These are phyloP conservation scores for Apiotrichum brassicae DNA, from an alignment of 1,284 basidiomycete genomes.

Conservation along the genomic window DNA sequence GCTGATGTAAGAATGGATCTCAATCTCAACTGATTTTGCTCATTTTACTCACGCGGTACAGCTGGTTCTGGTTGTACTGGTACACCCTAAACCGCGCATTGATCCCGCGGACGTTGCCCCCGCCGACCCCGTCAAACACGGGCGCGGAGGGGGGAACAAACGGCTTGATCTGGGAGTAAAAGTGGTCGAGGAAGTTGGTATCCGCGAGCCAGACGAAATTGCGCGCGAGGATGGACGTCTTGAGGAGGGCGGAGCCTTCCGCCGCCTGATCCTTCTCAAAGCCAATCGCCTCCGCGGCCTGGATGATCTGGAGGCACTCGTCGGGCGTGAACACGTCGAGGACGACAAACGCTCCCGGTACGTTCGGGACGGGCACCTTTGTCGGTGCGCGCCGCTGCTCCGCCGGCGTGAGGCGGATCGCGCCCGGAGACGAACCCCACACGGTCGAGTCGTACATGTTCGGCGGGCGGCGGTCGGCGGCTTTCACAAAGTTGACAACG, in stretches of 20 bases:
- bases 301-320: slow-evolving; percentile 51
- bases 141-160: slow-evolving; percentile 45
- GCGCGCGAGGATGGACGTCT: slow-evolving; percentile 51
- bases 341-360: slow-evolving; percentile 51
- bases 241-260: slow-evolving; percentile 48
- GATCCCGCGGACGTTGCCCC: slow-evolving; percentile 52
- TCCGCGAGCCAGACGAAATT: slow-evolving; percentile 57
- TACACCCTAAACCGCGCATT: slow-evolving; percentile 54
- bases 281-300: slow-evolving; percentile 50
- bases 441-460: slow-evolving; percentile 53
- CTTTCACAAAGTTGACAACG: slow-evolving; percentile 43
- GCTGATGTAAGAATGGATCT: slow-evolving; percentile 21
- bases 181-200: slow-evolving; percentile 46
- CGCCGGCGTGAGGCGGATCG: slow-evolving; percentile 47
- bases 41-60: slow-evolving; percentile 49
- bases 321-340: slow-evolving; percentile 50
- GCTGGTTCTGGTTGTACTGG: slow-evolving; percentile 51
- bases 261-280: slow-evolving; percentile 53
- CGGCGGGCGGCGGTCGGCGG: slow-evolving; percentile 48
- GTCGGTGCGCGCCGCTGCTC: slow-evolving; percentile 17
- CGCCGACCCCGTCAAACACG: slow-evolving; percentile 36
- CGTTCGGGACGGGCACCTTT: slow-evolving; percentile 44
- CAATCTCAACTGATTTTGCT: slow-evolving; percentile 6
- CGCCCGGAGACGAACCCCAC: slow-evolving; percentile 48
- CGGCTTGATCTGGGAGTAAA: slow-evolving; percentile 49